Percentiles rank a stretch among this genome's conserved stretches.
Evolutionary conservation across 2,329 filamentous ascomycete genomes (phyloP).

Genomic region (Paramyrothecium roridum): DNA sequence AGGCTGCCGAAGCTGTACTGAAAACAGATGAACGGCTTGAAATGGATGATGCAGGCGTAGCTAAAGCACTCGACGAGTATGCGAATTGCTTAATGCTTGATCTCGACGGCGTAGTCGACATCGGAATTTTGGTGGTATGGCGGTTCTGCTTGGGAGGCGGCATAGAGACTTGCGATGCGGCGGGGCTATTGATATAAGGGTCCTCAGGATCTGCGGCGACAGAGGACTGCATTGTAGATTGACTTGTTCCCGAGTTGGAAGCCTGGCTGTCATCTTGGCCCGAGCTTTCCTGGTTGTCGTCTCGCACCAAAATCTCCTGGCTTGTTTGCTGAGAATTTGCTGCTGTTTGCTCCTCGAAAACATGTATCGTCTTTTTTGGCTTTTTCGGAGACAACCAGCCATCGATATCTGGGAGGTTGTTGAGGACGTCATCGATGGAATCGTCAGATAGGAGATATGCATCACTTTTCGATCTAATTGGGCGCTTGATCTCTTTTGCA

Average conservation of each 20-base stretch:
- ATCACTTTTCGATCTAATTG: slow-evolving; percentile 31
- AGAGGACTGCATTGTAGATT: slow-evolving; percentile 1
- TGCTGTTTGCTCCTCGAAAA: slow-evolving; percentile 42
- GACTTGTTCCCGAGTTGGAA: slow-evolving; percentile 7
- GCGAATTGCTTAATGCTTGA: slow-evolving; percentile 29
- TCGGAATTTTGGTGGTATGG: slow-evolving; percentile 1
- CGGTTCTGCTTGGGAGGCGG: slow-evolving; percentile 21
- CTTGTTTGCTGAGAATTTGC: slow-evolving; percentile 1
- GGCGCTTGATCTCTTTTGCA: slow-evolving; percentile 15
- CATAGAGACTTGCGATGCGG: slow-evolving; percentile 13
- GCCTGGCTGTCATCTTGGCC: slow-evolving; percentile 5
- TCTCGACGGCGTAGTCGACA: slow-evolving; percentile 23
- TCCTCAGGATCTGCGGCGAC: background rate
- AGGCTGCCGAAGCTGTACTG: slow-evolving; percentile 31
- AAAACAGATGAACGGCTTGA: slow-evolving; percentile 33
- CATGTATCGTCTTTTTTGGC: slow-evolving; percentile 31
- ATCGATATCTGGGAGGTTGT: slow-evolving; percentile 48
- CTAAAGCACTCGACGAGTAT: slow-evolving; percentile 21
- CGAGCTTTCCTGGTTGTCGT: background rate
- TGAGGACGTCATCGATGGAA: slow-evolving; percentile 52
- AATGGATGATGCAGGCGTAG: slow-evolving; percentile 31
- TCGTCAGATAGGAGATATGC: slow-evolving; percentile 52
- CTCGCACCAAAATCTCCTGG: background rate
- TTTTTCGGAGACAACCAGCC: slow-evolving; percentile 39
- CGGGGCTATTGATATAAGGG: background rate